phyloP scores from a whole-genome alignment of 345 rosid genomes.

The Lepidium africanum region DNA sequence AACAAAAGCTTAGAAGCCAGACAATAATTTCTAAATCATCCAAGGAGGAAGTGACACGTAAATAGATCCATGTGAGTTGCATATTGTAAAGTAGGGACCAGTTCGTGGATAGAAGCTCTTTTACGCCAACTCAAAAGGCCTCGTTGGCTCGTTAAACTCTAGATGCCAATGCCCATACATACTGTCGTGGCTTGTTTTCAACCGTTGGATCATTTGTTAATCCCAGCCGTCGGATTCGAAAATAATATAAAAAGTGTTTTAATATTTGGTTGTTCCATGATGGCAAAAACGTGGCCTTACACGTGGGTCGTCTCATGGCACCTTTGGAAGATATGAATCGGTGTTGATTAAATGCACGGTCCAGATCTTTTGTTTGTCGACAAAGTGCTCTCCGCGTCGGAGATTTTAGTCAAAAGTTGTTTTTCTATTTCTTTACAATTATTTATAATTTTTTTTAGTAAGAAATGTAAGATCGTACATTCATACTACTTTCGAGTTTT shows the following conservation, averaged over 20 bases:
- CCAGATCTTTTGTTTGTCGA: constrained; percentile 6
- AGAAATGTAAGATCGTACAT: no score
- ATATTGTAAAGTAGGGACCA: constrained; percentile 18
- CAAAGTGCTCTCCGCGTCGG: constrained; percentile 33
- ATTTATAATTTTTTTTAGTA: no score
- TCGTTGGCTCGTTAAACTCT: constrained; percentile 5
- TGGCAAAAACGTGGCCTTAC: constrained; percentile 28
- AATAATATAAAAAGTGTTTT: not conserved
- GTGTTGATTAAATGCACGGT: constrained; percentile 16
- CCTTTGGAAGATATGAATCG: constrained; percentile 19
- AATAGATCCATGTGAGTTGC: constrained; percentile 22
- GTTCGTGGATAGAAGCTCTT: constrained; percentile 26
- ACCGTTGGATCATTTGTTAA: constrained; percentile 15
- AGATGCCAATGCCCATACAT: constrained; percentile 12
- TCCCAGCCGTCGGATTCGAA: constrained; percentile 30
- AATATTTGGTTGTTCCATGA: constrained; percentile 11
- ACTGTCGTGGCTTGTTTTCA: constrained; percentile 5
- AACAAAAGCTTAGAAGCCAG: not conserved
- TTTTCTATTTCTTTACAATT: not conserved
- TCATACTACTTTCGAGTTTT: no score
- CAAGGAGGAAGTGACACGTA: not conserved
- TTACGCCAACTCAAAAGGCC: constrained; percentile 29
- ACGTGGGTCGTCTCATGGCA: constrained; percentile 29
- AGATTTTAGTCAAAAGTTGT: constrained; percentile 23
- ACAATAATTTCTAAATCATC: not conserved